Conservation (phyloP, 176 grass and related monocot genomes). For the Triticum turgidum region DNA sequence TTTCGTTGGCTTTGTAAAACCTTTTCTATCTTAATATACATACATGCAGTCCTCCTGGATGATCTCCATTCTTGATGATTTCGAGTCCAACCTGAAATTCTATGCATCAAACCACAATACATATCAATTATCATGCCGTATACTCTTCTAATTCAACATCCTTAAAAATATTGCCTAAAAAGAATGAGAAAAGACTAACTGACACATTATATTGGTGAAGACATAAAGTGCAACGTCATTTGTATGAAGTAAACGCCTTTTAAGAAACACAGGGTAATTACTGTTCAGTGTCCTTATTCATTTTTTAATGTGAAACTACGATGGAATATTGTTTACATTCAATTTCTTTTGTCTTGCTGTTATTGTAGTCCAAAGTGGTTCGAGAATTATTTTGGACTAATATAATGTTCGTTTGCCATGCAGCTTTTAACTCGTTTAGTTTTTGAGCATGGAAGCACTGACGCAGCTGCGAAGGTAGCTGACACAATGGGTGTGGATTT, state of each 20-base stretch:
- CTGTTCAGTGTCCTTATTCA: slow-evolving; percentile 6
- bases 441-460: slow-evolving; percentile 88
- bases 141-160: not conserved
- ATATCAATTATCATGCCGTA: not conserved
- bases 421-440: slow-evolving; percentile 95
- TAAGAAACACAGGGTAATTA: slow-evolving; percentile 8
- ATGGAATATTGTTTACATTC: not conserved
- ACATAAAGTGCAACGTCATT: slow-evolving; percentile 7
- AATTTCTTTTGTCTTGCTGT: slow-evolving; percentile 10
- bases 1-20: slow-evolving; percentile 10
- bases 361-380: slow-evolving; percentile 18
- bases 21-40: not conserved
- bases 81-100: not conserved
- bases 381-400: not conserved
- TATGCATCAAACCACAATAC: slow-evolving; percentile 6
- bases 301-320: not conserved
- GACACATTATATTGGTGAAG: not conserved
- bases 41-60: not conserved
- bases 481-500: slow-evolving; percentile 93
- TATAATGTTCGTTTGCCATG: slow-evolving; percentile 33
- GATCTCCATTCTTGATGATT: not conserved
- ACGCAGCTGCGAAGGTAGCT: slow-evolving; percentile 86
- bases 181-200: not conserved
- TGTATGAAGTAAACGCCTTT: slow-evolving; percentile 23
- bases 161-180: slow-evolving; percentile 11